Base-by-base conservation (phyloP, 169 alveolate species). In the Babesia bovis region DNA sequence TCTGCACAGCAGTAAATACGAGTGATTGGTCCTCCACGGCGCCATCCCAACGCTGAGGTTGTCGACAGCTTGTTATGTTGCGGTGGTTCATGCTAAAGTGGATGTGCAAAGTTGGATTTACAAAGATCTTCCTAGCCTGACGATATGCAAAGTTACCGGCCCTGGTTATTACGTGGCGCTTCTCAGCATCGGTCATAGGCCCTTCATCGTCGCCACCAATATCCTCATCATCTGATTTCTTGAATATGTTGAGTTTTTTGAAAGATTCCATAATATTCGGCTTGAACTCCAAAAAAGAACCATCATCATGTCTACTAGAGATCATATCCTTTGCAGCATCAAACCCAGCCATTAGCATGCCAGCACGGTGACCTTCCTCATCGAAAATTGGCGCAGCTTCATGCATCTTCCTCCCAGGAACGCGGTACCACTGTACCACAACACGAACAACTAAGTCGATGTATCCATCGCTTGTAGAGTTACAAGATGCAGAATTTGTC, bases 11-110 rank as follows among this genome's bases (percentile, higher is more conserved):
- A 6, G 71, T 66, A 51, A 53, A 81, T 21, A 81, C 21, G 38
- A 69, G 17, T 12, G 88, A 71, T 15, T 41, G 25, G 26, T 40
- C 63, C 15, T 21, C 6, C 75, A 81, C 2, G 25, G 32, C 30
- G 12, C 88, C 88, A 23, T 35, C 21, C 84, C 84, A 81, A 6
- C 57, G 69, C 30, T 53, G 82, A 21, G 79, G 59, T 26, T 70
- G 81, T 30, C 88, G 19, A 49, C 88, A 81, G 56, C 35, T 30
- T 15, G 58, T 2, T 25, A 81, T 30, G 40, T 38, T 66, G 21
- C 36, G 56, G 35, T 81, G 60, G 52, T 55, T 68, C 25, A 81
- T 72, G 30, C 44, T 60, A 49, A 71, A 71, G 56, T 81, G 72
- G 55, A 81, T 61, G 42, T 71, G 53, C n/a, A 71, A 23, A 35